Percentiles rank a stretch among this genome's conserved stretches.
phyloP scores from a whole-genome alignment of 352 stramenopile species.

The Phytopythium delawarense region DNA sequence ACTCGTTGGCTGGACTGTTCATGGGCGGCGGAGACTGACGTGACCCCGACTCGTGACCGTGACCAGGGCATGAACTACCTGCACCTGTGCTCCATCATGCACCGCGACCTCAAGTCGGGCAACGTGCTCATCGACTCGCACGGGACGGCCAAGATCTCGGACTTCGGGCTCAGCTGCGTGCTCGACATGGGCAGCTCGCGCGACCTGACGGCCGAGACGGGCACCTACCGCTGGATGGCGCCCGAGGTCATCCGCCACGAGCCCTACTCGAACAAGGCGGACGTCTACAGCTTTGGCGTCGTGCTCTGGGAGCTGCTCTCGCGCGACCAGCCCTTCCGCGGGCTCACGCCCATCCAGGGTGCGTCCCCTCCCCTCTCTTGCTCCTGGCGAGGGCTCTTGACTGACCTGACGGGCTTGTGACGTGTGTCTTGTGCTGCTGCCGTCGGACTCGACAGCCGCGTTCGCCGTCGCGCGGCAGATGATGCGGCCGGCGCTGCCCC shows the following conservation, averaged over 20 bases:
- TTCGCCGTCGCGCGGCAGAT: slow-evolving; percentile 83
- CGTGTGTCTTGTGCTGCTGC: slow-evolving; percentile 3
- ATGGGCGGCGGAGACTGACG: neutral
- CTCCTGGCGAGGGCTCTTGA: neutral
- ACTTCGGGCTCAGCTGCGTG: slow-evolving; percentile 86
- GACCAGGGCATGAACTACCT: slow-evolving; percentile 92
- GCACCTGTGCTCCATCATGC: slow-evolving; percentile 92
- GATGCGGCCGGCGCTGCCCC: slow-evolving; percentile 80
- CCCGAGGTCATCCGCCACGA: slow-evolving; percentile 92
- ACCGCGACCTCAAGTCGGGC: slow-evolving; percentile 95
- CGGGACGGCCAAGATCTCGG: slow-evolving; percentile 83
- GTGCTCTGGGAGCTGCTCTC: slow-evolving; percentile 85
- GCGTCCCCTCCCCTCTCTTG: slow-evolving; percentile 10
- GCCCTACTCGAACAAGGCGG: slow-evolving; percentile 93
- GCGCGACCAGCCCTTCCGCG: slow-evolving; percentile 82
- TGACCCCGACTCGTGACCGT: slow-evolving; percentile 11
- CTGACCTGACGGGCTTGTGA: neutral
- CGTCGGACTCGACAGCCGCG: slow-evolving; percentile 32
- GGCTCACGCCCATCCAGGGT: slow-evolving; percentile 83
- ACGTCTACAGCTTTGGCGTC: slow-evolving; percentile 94
- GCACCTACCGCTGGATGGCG: slow-evolving; percentile 94
- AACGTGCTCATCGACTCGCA: slow-evolving; percentile 89
- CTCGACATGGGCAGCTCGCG: slow-evolving; percentile 72
- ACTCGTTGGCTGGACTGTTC: no score
- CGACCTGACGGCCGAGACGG: slow-evolving; percentile 83